A percentile compares a stretch with the other conserved stretches of the same genome.
Conservation (phyloP, 352 stramenopile species). For the Phytophthora rubi region DNA sequence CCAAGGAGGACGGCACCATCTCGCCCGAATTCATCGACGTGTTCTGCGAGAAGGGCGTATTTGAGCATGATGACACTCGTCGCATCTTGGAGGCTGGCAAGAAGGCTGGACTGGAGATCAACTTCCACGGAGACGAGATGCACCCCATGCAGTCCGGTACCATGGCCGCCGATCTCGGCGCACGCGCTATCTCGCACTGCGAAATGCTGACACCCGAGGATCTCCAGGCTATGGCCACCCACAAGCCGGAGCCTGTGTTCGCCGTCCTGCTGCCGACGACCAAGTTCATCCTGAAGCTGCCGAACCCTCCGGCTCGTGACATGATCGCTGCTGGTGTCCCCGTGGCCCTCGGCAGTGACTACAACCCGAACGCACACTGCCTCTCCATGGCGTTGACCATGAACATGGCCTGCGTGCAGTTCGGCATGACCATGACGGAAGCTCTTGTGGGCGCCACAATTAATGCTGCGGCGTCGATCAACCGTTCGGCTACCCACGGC, state of each 20-base stretch:
- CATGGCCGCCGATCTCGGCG: slow-evolving; percentile 62
- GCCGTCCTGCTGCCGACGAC: slow-evolving; percentile 83
- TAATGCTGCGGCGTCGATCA: slow-evolving; percentile 84
- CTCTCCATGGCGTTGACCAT: slow-evolving; percentile 89
- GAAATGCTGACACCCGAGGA: slow-evolving; percentile 78
- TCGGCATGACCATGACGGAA: slow-evolving; percentile 88
- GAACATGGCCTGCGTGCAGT: slow-evolving; percentile 88
- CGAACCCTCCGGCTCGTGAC: slow-evolving; percentile 69
- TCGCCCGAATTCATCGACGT: slow-evolving; percentile 87
- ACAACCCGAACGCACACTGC: slow-evolving; percentile 88
- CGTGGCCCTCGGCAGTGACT: slow-evolving; percentile 82
- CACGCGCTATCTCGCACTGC: slow-evolving; percentile 76
- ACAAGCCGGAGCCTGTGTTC: slow-evolving; percentile 64
- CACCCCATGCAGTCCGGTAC: slow-evolving; percentile 72
- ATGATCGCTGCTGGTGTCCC: slow-evolving; percentile 75
- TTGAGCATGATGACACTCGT: slow-evolving; percentile 78
- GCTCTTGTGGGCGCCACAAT: slow-evolving; percentile 83
- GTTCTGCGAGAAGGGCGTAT: slow-evolving; percentile 89
- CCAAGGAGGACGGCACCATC: slow-evolving; percentile 73
- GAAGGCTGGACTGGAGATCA: slow-evolving; percentile 74
- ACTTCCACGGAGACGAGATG: slow-evolving; percentile 88
- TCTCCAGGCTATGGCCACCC: slow-evolving; percentile 67
- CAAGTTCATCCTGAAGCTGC: slow-evolving; percentile 85
- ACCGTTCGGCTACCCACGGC: slow-evolving; percentile 73
- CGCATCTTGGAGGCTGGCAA: slow-evolving; percentile 75